These are phyloP conservation scores for Cercospora sp. DNA, from an alignment of 2,329 filamentous ascomycete species.

Conservation along the genomic window DNA sequence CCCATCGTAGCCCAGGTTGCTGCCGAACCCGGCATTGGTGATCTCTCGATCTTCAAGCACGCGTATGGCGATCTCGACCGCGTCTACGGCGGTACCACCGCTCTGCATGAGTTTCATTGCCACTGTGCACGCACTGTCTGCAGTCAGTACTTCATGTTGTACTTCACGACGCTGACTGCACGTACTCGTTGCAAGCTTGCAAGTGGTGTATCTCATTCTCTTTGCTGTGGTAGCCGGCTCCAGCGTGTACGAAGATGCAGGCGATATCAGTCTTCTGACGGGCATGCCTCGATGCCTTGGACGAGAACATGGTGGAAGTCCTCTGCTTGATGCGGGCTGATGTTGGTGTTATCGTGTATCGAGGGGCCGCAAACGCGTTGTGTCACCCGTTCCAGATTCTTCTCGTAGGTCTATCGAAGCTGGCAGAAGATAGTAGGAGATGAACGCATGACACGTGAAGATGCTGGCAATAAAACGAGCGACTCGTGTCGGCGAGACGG, in stretches of 20 bases:
- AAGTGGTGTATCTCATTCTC: conserved; percentile 85
- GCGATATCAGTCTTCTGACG: conserved; percentile 53
- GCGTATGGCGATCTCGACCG: conserved; percentile 84
- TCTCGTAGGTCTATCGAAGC: conserved; percentile 16
- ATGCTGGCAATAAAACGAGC: conserved; percentile 13
- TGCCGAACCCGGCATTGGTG: conserved; percentile 94
- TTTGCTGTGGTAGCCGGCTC: conserved; percentile 87
- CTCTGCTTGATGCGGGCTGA: conserved; percentile 12
- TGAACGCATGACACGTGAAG: conserved; percentile 15
- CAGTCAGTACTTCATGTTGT: conserved; percentile 25
- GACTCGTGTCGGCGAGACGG: conserved; percentile 5
- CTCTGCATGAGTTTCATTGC: conserved; percentile 79
- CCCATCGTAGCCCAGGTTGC: conserved; percentile 88
- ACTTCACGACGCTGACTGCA: conserved; percentile 23
- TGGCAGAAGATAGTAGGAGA: conserved; percentile 7
- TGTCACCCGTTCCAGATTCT: neutral
- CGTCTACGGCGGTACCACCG: conserved; percentile 80
- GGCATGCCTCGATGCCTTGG: conserved; percentile 10
- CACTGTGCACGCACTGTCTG: conserved; percentile 71
- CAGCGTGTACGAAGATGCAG: conserved; percentile 93
- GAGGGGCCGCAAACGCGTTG: neutral
- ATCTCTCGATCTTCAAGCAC: conserved; percentile 90
- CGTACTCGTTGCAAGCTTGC: conserved; percentile 83
- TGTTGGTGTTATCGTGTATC: conserved; percentile 12
- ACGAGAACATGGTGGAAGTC: conserved; percentile 40